A percentile compares a stretch with the other conserved stretches of the same genome.
Evolutionary conservation across 345 rosid species (phyloP).

Genomic region (Brassica nigra): DNA sequence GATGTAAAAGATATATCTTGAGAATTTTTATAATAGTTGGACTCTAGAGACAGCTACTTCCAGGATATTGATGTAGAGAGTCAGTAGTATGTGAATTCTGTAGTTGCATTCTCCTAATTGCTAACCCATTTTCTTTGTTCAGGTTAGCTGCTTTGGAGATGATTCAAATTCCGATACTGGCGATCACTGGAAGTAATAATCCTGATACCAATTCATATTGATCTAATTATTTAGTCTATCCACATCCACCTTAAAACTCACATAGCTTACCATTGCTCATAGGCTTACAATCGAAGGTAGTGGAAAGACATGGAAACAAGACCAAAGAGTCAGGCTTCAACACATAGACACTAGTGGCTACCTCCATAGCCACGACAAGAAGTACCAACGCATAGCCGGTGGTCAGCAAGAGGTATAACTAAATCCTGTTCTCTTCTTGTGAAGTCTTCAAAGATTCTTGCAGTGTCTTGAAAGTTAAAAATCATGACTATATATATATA

Average conservation of each 20-base stretch:
- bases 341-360: constrained; percentile 95
- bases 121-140: constrained; percentile 12
- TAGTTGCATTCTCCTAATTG: background rate
- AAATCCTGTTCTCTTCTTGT: background rate
- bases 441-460: background rate
- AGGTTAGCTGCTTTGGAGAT: constrained; percentile 99
- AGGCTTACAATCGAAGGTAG: constrained; percentile 92
- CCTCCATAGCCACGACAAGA: constrained; percentile 96
- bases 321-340: constrained; percentile 87
- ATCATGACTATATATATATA: background rate
- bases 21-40: background rate
- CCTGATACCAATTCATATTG: constrained; percentile 9
- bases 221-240: background rate
- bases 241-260: constrained; percentile 21
- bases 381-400: constrained; percentile 92
- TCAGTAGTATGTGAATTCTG: background rate
- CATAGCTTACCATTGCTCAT: constrained; percentile 11
- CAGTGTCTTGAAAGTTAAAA: background rate
- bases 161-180: constrained; percentile 93
- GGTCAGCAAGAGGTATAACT: constrained; percentile 96
- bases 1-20: background rate
- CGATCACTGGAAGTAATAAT: constrained; percentile 87
- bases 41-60: background rate
- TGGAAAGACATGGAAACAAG: constrained; percentile 95
- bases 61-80: background rate